Evolutionary conservation across 257 asterid genomes (phyloP).

Genomic region (Penstemon newberryi): DNA sequence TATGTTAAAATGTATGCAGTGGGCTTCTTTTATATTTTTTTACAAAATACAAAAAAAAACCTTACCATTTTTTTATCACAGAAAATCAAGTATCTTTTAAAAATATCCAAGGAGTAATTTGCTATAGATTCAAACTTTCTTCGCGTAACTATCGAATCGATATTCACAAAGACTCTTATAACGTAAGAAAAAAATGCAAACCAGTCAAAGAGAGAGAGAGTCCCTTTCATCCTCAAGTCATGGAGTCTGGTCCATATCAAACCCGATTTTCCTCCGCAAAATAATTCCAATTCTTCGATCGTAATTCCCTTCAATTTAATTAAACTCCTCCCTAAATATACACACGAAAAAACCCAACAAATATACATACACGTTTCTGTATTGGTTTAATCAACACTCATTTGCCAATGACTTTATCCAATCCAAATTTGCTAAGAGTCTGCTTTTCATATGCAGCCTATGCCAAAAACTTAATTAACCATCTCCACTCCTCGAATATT

Average conservation of each 20-base stretch:
- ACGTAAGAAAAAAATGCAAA: neutral
- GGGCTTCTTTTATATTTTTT: too few species aligned
- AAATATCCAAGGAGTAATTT: too few species aligned
- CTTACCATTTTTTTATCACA: too few species aligned
- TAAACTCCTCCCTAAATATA: constrained; percentile 29
- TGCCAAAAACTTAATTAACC: constrained; percentile 61
- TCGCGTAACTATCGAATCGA: constrained; percentile 4
- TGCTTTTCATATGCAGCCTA: constrained; percentile 94
- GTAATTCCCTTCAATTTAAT: constrained; percentile 7
- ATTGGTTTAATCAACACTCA: too few species aligned
- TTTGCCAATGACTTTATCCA: constrained; percentile 32
- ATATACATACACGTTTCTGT: neutral
- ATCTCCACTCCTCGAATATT: constrained; percentile 49
- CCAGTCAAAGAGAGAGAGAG: constrained; percentile 23
- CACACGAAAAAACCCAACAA: neutral
- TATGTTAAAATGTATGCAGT: too few species aligned
- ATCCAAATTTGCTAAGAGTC: constrained; percentile 47
- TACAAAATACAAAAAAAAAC: too few species aligned
- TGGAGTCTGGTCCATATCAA: constrained; percentile 26
- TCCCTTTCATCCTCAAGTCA: constrained; percentile 5
- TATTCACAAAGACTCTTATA: constrained; percentile 1
- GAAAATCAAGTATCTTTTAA: too few species aligned
- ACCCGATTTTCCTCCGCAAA: constrained; percentile 31
- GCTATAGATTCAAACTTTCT: neutral
- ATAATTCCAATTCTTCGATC: constrained; percentile 4